Percentiles rank a stretch among this genome's conserved stretches.
These are phyloP conservation scores for Globisporangium solare DNA, from an alignment of 352 stramenopile genomes.

Conservation along the genomic window DNA sequence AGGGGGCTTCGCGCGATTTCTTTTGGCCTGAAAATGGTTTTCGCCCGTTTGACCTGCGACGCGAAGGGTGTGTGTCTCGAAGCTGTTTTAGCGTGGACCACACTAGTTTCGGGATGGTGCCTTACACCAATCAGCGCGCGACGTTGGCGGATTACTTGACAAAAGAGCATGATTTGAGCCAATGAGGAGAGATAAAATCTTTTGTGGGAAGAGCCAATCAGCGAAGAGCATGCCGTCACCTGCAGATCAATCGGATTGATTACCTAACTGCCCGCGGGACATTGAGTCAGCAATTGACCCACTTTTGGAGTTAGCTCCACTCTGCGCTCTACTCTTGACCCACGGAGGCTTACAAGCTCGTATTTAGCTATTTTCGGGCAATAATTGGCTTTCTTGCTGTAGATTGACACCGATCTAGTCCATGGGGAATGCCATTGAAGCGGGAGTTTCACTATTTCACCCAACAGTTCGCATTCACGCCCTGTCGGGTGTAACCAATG, in stretches of 20 bases:
- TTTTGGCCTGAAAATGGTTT: not conserved
- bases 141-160: not conserved
- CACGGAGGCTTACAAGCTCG: too few relatives aligned
- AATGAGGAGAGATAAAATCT: not conserved
- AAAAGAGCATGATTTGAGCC: not conserved
- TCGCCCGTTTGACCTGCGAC: too few relatives aligned
- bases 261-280: too few relatives aligned
- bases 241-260: too few relatives aligned
- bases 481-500: not conserved
- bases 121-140: conserved; percentile 9
- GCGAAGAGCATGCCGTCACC: not conserved
- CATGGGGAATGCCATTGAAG: too few relatives aligned
- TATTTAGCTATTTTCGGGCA: too few relatives aligned
- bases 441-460: not conserved
- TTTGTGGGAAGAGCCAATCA: conserved; percentile 1
- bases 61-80: not conserved
- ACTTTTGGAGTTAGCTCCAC: too few relatives aligned
- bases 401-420: too few relatives aligned
- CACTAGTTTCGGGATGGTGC: conserved; percentile 6
- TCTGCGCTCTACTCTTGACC: too few relatives aligned
- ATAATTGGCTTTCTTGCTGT: too few relatives aligned
- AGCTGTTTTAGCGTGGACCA: conserved; percentile 2
- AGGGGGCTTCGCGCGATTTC: conserved; percentile 18
- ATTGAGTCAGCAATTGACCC: not conserved
- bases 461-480: not conserved